phyloP scores from a whole-genome alignment of 148 eudicot species.

The Arbutus unedo region DNA sequence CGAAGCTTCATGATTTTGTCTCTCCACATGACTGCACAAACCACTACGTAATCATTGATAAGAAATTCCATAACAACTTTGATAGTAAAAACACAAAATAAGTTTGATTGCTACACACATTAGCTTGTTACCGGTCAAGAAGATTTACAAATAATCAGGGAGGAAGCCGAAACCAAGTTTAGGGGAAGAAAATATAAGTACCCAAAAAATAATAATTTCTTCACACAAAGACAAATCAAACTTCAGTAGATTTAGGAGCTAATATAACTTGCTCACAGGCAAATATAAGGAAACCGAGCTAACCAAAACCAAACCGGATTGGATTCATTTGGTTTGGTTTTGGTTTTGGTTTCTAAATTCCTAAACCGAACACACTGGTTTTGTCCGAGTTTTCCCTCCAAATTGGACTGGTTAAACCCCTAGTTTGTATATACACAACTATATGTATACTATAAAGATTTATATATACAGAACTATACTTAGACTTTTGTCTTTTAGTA shows the following conservation, averaged over 20 bases:
- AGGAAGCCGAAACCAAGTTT: background rate
- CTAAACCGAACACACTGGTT: too few relatives aligned
- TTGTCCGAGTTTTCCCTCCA: too few relatives aligned
- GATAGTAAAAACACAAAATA: background rate
- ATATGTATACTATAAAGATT: too few relatives aligned
- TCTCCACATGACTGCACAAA: slow-evolving; percentile 63
- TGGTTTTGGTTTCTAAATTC: too few relatives aligned
- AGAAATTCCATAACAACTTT: background rate
- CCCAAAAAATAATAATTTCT: background rate
- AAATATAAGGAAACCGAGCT: too few relatives aligned
- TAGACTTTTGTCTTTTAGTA: too few relatives aligned
- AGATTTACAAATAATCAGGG: background rate
- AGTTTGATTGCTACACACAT: background rate
- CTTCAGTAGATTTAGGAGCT: background rate
- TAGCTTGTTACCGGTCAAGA: background rate
- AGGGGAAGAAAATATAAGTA: background rate
- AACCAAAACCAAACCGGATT: too few relatives aligned
- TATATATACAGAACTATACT: too few relatives aligned
- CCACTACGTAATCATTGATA: background rate
- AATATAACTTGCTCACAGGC: background rate
- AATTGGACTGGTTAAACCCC: too few relatives aligned
- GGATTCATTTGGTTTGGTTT: too few relatives aligned
- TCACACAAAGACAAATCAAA: background rate
- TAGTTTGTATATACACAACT: too few relatives aligned
- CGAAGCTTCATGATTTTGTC: slow-evolving; percentile 50